These are phyloP conservation scores for Breynia disticha DNA, from an alignment of 441 rosid species.

Conservation along the genomic window DNA sequence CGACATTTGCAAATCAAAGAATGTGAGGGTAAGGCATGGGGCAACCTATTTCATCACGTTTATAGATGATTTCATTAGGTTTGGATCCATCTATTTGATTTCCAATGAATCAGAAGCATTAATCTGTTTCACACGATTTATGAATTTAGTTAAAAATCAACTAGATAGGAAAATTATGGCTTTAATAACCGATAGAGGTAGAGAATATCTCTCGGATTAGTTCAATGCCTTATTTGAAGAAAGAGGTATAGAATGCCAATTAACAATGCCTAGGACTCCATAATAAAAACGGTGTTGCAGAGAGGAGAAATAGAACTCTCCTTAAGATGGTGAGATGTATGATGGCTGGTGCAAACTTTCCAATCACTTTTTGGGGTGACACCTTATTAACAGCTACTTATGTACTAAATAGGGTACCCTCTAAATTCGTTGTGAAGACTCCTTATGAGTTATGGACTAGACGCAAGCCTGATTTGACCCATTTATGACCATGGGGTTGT, in stretches of 20 bases:
- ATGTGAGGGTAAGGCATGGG: neutral
- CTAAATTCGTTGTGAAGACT: no score
- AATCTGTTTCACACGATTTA: neutral
- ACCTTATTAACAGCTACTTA: neutral
- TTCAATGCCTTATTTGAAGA: no score
- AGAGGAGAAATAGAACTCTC: no score
- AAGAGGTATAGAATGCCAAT: no score
- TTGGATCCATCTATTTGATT: neutral
- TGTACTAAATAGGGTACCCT: neutral
- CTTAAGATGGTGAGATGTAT: neutral
- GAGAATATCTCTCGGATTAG: neutral
- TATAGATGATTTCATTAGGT: neutral
- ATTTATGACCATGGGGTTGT: neutral
- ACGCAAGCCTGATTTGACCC: neutral
- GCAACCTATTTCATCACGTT: constrained; percentile 5
- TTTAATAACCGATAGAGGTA: neutral
- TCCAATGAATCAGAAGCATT: neutral
- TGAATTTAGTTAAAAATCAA: neutral
- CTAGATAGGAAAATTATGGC: neutral
- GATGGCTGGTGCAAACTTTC: neutral
- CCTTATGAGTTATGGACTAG: neutral
- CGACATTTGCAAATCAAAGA: constrained; percentile 1
- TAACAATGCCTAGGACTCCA: no score
- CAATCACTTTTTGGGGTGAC: neutral
- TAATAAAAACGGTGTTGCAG: no score